phyloP scores from a whole-genome alignment of 768 basidiomycete species.

The Coprinellus aureogranulatus region DNA sequence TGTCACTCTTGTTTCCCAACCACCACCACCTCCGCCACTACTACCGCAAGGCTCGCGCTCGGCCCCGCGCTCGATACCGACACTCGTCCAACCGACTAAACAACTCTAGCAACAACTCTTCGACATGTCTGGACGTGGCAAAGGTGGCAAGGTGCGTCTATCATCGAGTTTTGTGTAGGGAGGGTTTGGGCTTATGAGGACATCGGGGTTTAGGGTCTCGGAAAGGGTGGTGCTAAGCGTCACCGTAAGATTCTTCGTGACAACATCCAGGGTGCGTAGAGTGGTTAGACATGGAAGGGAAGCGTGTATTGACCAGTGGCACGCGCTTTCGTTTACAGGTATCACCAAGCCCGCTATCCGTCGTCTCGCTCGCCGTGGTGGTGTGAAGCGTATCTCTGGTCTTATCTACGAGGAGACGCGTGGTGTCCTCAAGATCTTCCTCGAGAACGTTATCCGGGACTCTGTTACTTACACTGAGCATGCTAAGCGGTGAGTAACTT shows the following conservation, averaged over 20 bases:
- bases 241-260: conserved; percentile 80
- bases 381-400: conserved; percentile 77
- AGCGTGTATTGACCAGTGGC: conserved; percentile 18
- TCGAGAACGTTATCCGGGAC: conserved; percentile 78
- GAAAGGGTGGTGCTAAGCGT: conserved; percentile 78
- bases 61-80: not conserved
- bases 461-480: conserved; percentile 97
- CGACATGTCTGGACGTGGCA: conserved; percentile 75
- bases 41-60: not conserved
- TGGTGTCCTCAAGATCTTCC: conserved; percentile 73
- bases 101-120: conserved; percentile 14
- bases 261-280: conserved; percentile 68
- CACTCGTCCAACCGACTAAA: conserved; percentile 18
- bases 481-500: conserved; percentile 67
- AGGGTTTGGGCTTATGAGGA: not conserved
- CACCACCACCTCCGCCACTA: conserved; percentile 6
- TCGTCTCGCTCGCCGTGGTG: conserved; percentile 81
- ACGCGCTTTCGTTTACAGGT: conserved; percentile 16
- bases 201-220: conserved; percentile 50
- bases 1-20: conserved; percentile 5
- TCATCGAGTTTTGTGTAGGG: not conserved
- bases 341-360: conserved; percentile 66
- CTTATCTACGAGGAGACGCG: conserved; percentile 82
- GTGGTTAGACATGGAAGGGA: conserved; percentile 9
- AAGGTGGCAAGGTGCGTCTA: conserved; percentile 72